phyloP scores from a whole-genome alignment of 257 asterid genomes.

The Lycium ferocissimum region DNA sequence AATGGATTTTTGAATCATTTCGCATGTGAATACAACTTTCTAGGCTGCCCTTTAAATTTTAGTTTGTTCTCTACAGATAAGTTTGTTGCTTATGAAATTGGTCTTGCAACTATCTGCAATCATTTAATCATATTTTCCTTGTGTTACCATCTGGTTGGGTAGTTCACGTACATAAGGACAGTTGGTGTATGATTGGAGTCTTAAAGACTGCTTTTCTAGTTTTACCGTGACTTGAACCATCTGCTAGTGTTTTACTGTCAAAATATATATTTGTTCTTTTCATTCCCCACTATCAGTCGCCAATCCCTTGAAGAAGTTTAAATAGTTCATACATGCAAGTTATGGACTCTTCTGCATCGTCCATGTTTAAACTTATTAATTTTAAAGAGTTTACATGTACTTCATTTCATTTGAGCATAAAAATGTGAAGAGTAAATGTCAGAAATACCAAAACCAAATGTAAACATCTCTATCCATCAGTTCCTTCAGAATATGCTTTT shows the following conservation, averaged over 20 bases:
- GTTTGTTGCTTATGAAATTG: neutral
- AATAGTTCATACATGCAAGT: neutral
- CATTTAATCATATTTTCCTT: neutral
- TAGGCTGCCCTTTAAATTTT: neutral
- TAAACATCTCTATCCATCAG: too few relatives aligned
- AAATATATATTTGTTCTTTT: neutral
- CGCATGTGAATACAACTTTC: neutral
- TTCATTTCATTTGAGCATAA: too few relatives aligned
- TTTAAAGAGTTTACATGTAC: too few relatives aligned
- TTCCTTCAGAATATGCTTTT: too few relatives aligned
- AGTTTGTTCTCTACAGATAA: neutral
- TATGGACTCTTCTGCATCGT: neutral
- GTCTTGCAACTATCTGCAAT: neutral
- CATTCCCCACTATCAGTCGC: neutral
- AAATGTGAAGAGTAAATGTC: conserved; percentile 21
- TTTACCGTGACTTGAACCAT: neutral
- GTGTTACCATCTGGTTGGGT: neutral
- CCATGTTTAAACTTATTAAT: neutral
- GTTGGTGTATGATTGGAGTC: neutral
- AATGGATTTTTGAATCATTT: too few relatives aligned
- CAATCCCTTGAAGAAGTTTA: neutral
- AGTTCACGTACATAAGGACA: neutral
- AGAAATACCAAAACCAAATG: conserved; percentile 57
- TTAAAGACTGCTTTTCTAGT: neutral
- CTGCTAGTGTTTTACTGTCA: neutral